Percentiles rank a stretch among this genome's conserved stretches.
Evolutionary conservation across 345 rosid species (phyloP).

Genomic region (Aquilaria yunnanensis): DNA sequence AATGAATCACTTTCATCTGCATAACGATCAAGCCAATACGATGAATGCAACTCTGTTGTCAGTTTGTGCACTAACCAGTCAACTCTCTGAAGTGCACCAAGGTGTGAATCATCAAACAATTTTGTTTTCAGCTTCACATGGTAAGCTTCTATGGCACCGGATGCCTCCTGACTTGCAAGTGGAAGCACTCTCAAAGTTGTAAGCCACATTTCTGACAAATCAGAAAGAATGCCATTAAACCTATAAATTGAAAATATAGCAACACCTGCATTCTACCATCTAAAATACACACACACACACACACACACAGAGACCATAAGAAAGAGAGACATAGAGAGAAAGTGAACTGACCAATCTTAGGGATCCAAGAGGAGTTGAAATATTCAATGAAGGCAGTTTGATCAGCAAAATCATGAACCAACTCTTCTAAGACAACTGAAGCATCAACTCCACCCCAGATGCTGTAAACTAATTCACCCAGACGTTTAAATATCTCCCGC

Average conservation of each 20-base stretch:
- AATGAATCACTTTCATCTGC: conserved; percentile 93
- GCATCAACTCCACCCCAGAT: conserved; percentile 59
- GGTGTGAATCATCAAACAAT: conserved; percentile 90
- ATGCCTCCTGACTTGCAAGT: conserved; percentile 95
- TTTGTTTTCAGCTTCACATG: conserved; percentile 85
- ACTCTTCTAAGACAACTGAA: conserved; percentile 47
- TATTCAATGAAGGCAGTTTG: conserved; percentile 72
- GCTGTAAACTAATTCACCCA: conserved; percentile 63
- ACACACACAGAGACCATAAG: too few relatives aligned
- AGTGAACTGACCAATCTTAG: conserved; percentile 73
- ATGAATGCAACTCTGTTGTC: conserved; percentile 85
- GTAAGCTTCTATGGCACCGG: conserved; percentile 95
- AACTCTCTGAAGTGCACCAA: conserved; percentile 83
- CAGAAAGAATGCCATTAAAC: background rate
- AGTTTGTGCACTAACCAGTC: conserved; percentile 98
- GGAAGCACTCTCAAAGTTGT: conserved; percentile 72
- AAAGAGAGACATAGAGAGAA: background rate
- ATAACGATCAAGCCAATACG: conserved; percentile 88
- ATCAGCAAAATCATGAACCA: conserved; percentile 72
- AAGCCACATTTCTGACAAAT: conserved; percentile 84
- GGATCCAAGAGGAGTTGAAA: conserved; percentile 79
- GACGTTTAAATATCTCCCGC: conserved; percentile 67
- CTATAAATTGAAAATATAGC: too few relatives aligned
- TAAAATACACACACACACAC: too few relatives aligned
- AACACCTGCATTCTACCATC: background rate